Evolutionary conservation across 139 green algal species (phyloP).

Genomic region (Tetraselmis chui): DNA sequence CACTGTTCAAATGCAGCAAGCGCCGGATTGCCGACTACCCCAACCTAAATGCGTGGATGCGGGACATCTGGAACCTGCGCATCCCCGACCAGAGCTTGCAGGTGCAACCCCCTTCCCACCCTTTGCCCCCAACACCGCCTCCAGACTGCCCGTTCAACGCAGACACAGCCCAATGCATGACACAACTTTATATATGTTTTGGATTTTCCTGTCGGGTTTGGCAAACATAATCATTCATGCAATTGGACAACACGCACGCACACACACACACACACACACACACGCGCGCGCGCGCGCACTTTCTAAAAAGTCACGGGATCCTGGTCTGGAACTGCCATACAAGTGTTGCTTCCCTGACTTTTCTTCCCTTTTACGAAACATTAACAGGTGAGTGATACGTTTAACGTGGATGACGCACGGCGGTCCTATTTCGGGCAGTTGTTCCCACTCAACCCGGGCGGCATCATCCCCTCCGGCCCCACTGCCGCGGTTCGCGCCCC

Average conservation of each 20-base stretch:
- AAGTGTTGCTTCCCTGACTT: too few relatives aligned
- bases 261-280: too few relatives aligned
- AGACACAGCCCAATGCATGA: too few relatives aligned
- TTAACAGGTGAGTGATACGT: conserved; percentile 53
- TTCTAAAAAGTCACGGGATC: too few relatives aligned
- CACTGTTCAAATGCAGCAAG: conserved; percentile 81
- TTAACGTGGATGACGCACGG: conserved; percentile 71
- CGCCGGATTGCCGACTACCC: conserved; percentile 65
- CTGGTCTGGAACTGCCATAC: too few relatives aligned
- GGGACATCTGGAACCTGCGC: conserved; percentile 69
- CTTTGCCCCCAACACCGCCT: background rate
- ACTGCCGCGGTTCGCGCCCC: conserved; percentile 22
- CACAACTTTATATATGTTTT: too few relatives aligned
- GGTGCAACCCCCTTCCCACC: conserved; percentile 18
- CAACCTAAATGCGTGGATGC: conserved; percentile 68
- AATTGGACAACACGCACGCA: too few relatives aligned
- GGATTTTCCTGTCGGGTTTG: too few relatives aligned
- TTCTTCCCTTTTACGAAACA: too few relatives aligned
- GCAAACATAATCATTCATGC: too few relatives aligned
- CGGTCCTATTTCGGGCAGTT: conserved; percentile 72
- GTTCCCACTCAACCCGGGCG: conserved; percentile 88
- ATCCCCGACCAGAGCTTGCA: conserved; percentile 35
- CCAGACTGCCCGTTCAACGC: too few relatives aligned
- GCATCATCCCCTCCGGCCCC: conserved; percentile 72
- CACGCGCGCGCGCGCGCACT: too few relatives aligned